Evolutionary conservation across 345 rosid genomes (phyloP).

Genomic region (Syzygium grande): DNA sequence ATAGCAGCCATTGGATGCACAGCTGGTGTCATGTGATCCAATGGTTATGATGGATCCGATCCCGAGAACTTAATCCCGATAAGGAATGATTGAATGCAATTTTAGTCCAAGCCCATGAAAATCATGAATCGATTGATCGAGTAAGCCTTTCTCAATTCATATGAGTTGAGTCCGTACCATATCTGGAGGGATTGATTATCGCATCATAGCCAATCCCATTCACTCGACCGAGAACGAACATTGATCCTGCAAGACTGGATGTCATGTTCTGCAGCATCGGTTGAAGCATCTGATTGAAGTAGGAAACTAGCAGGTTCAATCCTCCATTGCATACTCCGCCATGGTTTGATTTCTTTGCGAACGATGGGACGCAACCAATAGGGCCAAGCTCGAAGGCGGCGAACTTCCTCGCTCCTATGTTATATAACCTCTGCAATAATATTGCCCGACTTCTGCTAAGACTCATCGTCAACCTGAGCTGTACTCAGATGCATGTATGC

Average conservation of each 20-base stretch:
- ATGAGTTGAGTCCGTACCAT: constrained; percentile 8
- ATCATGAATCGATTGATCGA: not conserved
- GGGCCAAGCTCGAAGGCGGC: constrained; percentile 37
- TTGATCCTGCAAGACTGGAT: constrained; percentile 13
- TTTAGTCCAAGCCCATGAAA: not conserved
- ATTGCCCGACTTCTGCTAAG: not conserved
- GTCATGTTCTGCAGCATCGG: constrained; percentile 17
- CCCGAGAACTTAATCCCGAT: not conserved
- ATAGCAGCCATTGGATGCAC: not conserved
- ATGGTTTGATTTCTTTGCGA: constrained; percentile 7
- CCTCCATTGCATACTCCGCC: constrained; percentile 21
- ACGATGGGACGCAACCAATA: constrained; percentile 31
- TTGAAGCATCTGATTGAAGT: constrained; percentile 22
- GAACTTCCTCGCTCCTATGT: constrained; percentile 30
- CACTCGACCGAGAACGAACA: constrained; percentile 14
- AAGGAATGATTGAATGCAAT: not conserved
- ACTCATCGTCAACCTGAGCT: not conserved
- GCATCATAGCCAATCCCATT: constrained; percentile 23
- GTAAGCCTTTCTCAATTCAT: not conserved
- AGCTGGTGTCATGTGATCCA: not conserved
- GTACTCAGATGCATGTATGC: not conserved
- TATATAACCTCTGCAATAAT: constrained; percentile 17
- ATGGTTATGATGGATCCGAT: not conserved
- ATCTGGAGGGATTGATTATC: constrained; percentile 19
- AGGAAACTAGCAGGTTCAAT: constrained; percentile 10